Evolutionary conservation across 2,329 filamentous ascomycete genomes (phyloP), one percentile per base, ranked within the genome.

Genomic region (Neophaeococcomyces mojaviensis): DNA sequence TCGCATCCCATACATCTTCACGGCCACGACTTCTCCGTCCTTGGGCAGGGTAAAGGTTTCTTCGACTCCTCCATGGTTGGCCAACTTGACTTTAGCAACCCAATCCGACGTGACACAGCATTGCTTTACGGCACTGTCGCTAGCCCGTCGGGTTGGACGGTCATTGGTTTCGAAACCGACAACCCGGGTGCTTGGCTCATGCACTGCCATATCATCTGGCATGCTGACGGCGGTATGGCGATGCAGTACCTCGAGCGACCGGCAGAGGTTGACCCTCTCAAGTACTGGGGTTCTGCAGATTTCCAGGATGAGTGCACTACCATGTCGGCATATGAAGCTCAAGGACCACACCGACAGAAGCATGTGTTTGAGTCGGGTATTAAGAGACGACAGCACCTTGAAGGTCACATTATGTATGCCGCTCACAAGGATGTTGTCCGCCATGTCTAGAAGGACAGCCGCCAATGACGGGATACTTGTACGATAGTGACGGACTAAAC

Each of bases 161-260:
- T 88, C 9, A 59, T 90, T 9, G 58, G 70, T 0, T 72, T 73
- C 51, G 54, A 64, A 18, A 63, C 65, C 13, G 62, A 69, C 46
- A 70, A 69, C 48, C 67, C 67, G 1, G 67, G 77, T 31, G 69
- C 84, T 18, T 85, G 81, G 81, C 63, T 84, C 3, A 85, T 88
- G 67, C 85, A 88, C 64, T 89, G 85, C 64, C 86, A 90, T 61
- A 82, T 89, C 44, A 83, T 86, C 59, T 90, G 83, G 83, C 84
- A 88, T 59, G 70, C 86, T 47, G 67, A 74, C 1, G 79, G 78
- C 2, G 84, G 84, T n/a, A 70, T 87, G 32, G 69, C 66, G 15
- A 61, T 78, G 32, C 72, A 78, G 39, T 56, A 48, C 46, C 37
- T 56, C 13, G 54, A 56, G 44, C 49, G 44, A 24, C 54, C 54